phyloP scores from a whole-genome alignment of 1,284 basidiomycete species.

The Boletus mariae region DNA sequence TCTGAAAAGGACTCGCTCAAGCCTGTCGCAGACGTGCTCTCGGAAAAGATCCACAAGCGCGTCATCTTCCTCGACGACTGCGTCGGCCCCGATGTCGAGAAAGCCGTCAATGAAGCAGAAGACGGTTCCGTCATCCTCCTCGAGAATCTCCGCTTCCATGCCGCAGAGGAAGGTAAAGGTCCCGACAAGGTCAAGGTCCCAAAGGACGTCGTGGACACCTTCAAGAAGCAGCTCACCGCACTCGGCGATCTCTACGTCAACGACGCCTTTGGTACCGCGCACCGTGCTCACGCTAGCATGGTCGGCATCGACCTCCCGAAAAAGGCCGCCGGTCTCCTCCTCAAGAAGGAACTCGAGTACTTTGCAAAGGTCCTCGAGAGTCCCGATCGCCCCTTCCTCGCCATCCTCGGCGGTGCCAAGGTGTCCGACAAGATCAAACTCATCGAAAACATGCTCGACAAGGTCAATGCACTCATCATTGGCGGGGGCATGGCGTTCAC shows the following conservation, averaged over 20 bases:
- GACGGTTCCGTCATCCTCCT: constrained; percentile 86
- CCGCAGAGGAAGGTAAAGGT: constrained; percentile 97
- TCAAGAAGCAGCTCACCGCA: constrained; percentile 65
- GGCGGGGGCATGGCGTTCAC: constrained; percentile 99
- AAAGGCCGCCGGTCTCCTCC: constrained; percentile 92
- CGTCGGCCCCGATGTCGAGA: constrained; percentile 84
- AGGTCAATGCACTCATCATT: constrained; percentile 96
- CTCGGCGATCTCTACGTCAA: constrained; percentile 98
- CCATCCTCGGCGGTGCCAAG: constrained; percentile 98
- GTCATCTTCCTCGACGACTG: constrained; percentile 87
- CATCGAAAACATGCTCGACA: constrained; percentile 99
- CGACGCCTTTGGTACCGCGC: constrained; percentile 98
- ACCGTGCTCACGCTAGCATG: constrained; percentile 98
- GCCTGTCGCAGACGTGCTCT: constrained; percentile 74
- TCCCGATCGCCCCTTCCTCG: constrained; percentile 95
- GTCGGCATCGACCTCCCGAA: constrained; percentile 94
- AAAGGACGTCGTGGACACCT: constrained; percentile 62
- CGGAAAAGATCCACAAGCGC: constrained; percentile 40
- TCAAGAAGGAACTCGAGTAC: constrained; percentile 99
- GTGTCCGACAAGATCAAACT: constrained; percentile 99
- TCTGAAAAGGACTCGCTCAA: constrained; percentile 90
- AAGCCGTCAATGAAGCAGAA: constrained; percentile 68
- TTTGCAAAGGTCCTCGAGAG: constrained; percentile 97
- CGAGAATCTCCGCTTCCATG: constrained; percentile 98
- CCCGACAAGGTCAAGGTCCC: constrained; percentile 82